These are phyloP conservation scores for Arthrocladium fulminans DNA, from an alignment of 2,329 filamentous ascomycete genomes.

Conservation along the genomic window DNA sequence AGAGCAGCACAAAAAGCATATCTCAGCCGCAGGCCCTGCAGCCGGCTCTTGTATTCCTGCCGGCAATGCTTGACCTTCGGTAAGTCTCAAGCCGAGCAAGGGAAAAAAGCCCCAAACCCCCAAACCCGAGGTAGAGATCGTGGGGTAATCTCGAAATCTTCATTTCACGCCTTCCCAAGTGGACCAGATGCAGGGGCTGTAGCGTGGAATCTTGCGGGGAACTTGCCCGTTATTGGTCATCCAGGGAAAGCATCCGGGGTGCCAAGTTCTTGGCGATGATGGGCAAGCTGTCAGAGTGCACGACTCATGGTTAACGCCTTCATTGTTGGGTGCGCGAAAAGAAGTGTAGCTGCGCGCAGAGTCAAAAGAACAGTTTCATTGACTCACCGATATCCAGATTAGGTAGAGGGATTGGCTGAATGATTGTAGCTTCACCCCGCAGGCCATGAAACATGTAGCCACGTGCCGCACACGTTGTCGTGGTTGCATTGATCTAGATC, in stretches of 20 bases:
- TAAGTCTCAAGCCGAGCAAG: background rate
- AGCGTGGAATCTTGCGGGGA: background rate
- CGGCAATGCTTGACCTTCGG: background rate
- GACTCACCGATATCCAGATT: too few relatives aligned
- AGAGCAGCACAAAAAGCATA: background rate
- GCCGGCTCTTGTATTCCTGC: background rate
- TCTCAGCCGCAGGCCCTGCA: background rate
- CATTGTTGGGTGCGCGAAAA: too few relatives aligned
- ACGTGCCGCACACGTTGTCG: too few relatives aligned
- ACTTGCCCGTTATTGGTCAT: background rate
- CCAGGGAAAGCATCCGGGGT: background rate
- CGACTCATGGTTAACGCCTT: background rate
- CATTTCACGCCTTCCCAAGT: constrained; percentile 28
- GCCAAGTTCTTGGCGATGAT: background rate
- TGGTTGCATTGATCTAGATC: too few relatives aligned
- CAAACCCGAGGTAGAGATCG: constrained; percentile 42
- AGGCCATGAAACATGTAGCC: too few relatives aligned
- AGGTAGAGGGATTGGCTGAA: too few relatives aligned
- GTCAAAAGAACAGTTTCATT: too few relatives aligned
- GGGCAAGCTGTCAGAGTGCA: background rate
- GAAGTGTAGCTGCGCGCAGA: too few relatives aligned
- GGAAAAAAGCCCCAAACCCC: background rate
- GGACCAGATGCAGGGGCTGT: constrained; percentile 27
- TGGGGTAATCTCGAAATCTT: background rate
- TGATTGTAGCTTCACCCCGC: too few relatives aligned